These are phyloP conservation scores for Dipodascus geniculatus DNA, from an alignment of 805 yeast species.

Conservation along the genomic window DNA sequence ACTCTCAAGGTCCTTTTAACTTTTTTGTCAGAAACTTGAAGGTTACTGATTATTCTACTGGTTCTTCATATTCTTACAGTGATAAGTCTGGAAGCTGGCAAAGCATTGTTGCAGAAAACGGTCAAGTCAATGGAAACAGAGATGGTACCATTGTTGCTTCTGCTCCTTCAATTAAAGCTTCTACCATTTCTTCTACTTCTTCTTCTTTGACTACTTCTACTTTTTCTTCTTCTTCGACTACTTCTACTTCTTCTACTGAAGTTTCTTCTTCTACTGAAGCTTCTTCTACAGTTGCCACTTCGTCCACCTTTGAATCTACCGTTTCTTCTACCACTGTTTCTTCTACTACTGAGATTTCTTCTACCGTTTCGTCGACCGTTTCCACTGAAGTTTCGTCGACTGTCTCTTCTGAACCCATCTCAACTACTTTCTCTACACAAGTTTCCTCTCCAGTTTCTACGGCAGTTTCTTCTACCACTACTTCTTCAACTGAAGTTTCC, in stretches of 20 bases:
- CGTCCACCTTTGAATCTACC: slow-evolving; percentile 7
- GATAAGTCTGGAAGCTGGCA: slow-evolving; percentile 31
- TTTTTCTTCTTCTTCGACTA: slow-evolving; percentile 9
- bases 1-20: slow-evolving; percentile 33
- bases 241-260: slow-evolving; percentile 5
- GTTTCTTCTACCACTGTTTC: slow-evolving; percentile 9
- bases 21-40: slow-evolving; percentile 49
- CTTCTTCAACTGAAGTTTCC: not conserved
- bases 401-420: slow-evolving; percentile 2
- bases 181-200: slow-evolving; percentile 9
- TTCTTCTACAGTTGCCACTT: slow-evolving; percentile 8
- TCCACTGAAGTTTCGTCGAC: slow-evolving; percentile 2
- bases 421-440: not conserved
- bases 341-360: slow-evolving; percentile 1
- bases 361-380: not conserved
- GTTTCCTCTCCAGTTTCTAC: not conserved
- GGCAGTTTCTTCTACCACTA: not conserved
- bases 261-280: slow-evolving; percentile 6
- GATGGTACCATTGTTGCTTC: slow-evolving; percentile 22
- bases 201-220: slow-evolving; percentile 10
- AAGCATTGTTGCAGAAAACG: slow-evolving; percentile 31
- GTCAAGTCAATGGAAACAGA: slow-evolving; percentile 45
- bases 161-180: slow-evolving; percentile 11
- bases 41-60: slow-evolving; percentile 48
- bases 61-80: slow-evolving; percentile 30